Conservation (phyloP, 805 yeast genomes). For the Kluyveromyces nonfermentans region DNA sequence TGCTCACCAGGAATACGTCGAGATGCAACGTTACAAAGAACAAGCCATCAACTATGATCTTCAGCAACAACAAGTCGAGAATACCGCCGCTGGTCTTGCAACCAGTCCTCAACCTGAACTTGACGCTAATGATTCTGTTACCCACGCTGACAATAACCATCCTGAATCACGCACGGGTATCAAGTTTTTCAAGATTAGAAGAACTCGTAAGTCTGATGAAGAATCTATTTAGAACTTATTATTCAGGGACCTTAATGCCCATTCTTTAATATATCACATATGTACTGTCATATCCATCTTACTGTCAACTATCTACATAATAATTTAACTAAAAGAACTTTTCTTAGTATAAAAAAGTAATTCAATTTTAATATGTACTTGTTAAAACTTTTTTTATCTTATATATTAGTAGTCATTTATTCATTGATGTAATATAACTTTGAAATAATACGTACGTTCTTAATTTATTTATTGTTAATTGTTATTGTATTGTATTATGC, state of each 20-base stretch:
- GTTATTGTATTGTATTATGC: too few species aligned
- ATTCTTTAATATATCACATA: too few species aligned
- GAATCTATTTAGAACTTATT: conserved; percentile 30
- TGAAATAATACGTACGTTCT: too few species aligned
- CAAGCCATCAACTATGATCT: conserved; percentile 13
- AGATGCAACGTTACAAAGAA: conserved; percentile 12
- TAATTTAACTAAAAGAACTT: too few species aligned
- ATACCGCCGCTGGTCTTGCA: conserved; percentile 1
- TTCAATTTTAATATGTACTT: too few species aligned
- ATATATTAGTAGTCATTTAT: too few species aligned
- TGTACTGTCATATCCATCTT: neutral
- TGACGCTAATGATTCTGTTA: conserved; percentile 5
- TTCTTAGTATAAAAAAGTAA: too few species aligned
- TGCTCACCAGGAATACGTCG: conserved; percentile 13
- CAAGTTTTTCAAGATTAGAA: conserved; percentile 68
- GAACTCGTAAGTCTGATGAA: conserved; percentile 31
- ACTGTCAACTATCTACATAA: neutral
- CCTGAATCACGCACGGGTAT: conserved; percentile 39
- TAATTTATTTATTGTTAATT: too few species aligned
- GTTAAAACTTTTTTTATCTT: too few species aligned
- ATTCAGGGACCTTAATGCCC: too few species aligned
- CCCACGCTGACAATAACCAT: conserved; percentile 8
- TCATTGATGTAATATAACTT: too few species aligned
- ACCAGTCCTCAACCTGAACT: conserved; percentile 4
- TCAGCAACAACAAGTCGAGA: conserved; percentile 7